phyloP scores from a whole-genome alignment of 495 filamentous ascomycete genomes.

The Penicillium canescens region DNA sequence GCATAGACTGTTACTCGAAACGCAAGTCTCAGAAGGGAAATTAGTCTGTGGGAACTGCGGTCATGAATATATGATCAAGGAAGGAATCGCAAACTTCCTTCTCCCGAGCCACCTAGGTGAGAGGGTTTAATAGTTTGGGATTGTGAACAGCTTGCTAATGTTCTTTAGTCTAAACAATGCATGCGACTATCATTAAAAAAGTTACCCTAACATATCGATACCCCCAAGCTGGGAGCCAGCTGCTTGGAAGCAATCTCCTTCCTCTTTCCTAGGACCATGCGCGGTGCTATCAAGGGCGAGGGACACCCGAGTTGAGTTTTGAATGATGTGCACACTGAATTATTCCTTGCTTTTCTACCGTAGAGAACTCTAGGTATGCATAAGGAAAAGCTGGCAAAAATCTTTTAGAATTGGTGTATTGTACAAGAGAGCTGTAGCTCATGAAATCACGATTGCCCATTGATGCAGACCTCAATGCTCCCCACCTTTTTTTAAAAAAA shows the following conservation, averaged over 20 bases:
- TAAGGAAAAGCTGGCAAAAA: conserved; percentile 5
- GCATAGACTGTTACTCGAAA: conserved; percentile 84
- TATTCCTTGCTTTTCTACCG: not conserved
- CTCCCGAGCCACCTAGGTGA: conserved; percentile 86
- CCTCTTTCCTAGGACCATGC: not conserved
- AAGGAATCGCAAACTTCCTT: conserved; percentile 95
- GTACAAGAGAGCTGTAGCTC: conserved; percentile 27
- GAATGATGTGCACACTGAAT: too few species aligned
- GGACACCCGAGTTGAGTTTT: not conserved
- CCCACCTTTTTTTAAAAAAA: conserved; percentile 3
- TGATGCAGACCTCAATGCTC: conserved; percentile 18
- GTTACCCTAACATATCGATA: conserved; percentile 2
- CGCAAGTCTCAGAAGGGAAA: conserved; percentile 81
- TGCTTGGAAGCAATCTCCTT: not conserved
- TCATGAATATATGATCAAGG: conserved; percentile 88
- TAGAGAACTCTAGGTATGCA: not conserved
- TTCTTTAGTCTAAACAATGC: not conserved
- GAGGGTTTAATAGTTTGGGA: not conserved
- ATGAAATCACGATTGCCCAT: conserved; percentile 21
- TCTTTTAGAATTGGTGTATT: conserved; percentile 25
- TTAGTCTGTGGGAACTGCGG: conserved; percentile 89
- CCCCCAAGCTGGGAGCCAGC: not conserved
- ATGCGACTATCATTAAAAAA: not conserved
- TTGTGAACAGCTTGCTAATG: not conserved
- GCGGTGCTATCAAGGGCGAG: not conserved